Conservation (phyloP, 2,329 filamentous ascomycete genomes). For the Penicillium sp. region DNA sequence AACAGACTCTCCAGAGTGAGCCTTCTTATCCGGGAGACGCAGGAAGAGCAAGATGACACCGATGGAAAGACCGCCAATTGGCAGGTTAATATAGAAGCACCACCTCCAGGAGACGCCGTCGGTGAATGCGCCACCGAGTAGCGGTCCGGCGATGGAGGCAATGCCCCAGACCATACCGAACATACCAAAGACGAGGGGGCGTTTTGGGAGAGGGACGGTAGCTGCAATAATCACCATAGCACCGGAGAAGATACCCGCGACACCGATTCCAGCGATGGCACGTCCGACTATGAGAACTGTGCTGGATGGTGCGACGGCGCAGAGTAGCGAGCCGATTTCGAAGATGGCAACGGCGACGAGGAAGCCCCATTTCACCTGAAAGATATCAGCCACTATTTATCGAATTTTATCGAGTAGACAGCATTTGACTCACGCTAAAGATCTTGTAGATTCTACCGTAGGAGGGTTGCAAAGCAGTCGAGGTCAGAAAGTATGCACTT, state of each 20-base stretch:
- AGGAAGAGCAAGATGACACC: slow-evolving; percentile 51
- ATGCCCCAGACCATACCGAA: slow-evolving; percentile 59
- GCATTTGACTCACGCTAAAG: slow-evolving; percentile 26
- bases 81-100: slow-evolving; percentile 48
- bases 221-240: slow-evolving; percentile 28
- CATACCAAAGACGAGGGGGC: slow-evolving; percentile 45
- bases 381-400: neutral
- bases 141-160: slow-evolving; percentile 44
- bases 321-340: slow-evolving; percentile 27
- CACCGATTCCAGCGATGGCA: slow-evolving; percentile 37
- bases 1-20: slow-evolving; percentile 5
- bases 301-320: slow-evolving; percentile 35
- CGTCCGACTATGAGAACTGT: slow-evolving; percentile 37
- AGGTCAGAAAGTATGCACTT: slow-evolving; percentile 16
- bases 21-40: slow-evolving; percentile 34
- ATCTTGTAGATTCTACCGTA: slow-evolving; percentile 42
- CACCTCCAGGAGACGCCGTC: slow-evolving; percentile 40
- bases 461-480: slow-evolving; percentile 18
- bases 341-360: slow-evolving; percentile 35
- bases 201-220: slow-evolving; percentile 53
- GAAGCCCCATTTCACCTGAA: slow-evolving; percentile 30
- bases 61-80: slow-evolving; percentile 42
- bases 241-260: slow-evolving; percentile 36
- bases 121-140: slow-evolving; percentile 47
- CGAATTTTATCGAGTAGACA: too few species aligned